Percentiles rank a stretch among this genome's conserved stretches.
These are phyloP conservation scores for Ramichloridium luteum DNA, from an alignment of 2,329 filamentous ascomycete species.

Conservation along the genomic window DNA sequence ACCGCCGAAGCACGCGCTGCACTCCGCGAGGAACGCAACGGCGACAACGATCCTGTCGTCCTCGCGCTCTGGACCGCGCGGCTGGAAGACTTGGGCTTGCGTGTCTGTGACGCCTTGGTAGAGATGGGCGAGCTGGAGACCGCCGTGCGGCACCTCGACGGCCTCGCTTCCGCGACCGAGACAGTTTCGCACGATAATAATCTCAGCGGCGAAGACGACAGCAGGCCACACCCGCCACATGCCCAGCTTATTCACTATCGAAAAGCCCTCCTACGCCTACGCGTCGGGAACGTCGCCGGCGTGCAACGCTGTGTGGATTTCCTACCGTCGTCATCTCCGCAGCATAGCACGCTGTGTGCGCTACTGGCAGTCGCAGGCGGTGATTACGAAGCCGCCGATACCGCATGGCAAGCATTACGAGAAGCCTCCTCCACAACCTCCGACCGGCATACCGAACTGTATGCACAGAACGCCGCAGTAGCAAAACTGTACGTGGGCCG, in stretches of 20 bases:
- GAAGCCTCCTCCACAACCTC: too few relatives aligned
- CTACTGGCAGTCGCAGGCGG: constrained; percentile 70
- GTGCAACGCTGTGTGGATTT: constrained; percentile 28
- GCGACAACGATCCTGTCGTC: constrained; percentile 44
- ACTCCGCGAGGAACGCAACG: constrained; percentile 23
- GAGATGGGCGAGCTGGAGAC: constrained; percentile 83
- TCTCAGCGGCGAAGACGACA: too few relatives aligned
- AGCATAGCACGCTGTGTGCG: constrained; percentile 33
- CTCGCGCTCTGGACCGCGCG: constrained; percentile 56
- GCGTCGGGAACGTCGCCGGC: constrained; percentile 59
- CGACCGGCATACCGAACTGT: constrained; percentile 50
- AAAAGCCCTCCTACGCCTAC: constrained; percentile 58
- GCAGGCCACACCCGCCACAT: too few relatives aligned
- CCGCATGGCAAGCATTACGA: constrained; percentile 42
- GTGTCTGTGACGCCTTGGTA: constrained; percentile 53
- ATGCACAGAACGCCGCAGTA: constrained; percentile 71
- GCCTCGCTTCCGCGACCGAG: constrained; percentile 37
- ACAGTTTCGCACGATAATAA: too few relatives aligned
- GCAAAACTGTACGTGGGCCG: constrained; percentile 70
- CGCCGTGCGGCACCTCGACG: constrained; percentile 59
- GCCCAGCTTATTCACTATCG: constrained; percentile 28
- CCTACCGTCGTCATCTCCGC: constrained; percentile 12
- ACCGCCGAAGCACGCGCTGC: constrained; percentile 29
- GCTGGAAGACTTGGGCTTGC: constrained; percentile 60
- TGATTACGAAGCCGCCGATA: constrained; percentile 52